phyloP scores from a whole-genome alignment of 345 rosid species.

The Brassica carinata region DNA sequence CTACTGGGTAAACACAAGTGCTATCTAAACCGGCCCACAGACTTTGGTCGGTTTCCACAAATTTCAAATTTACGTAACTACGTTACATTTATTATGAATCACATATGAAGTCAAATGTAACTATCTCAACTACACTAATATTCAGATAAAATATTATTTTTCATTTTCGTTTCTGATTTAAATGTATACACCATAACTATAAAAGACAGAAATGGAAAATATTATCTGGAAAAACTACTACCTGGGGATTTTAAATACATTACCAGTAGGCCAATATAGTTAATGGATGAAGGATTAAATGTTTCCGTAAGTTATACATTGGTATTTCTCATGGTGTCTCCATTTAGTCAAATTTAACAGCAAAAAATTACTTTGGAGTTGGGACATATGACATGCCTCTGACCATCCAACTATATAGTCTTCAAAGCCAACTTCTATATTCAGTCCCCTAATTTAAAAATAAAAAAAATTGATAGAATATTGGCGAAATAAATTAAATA shows the following conservation, averaged over 20 bases:
- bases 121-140: conserved; percentile 22
- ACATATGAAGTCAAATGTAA: conserved; percentile 28
- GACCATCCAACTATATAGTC: neutral
- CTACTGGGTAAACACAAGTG: neutral
- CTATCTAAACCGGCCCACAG: conserved; percentile 32
- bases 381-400: neutral
- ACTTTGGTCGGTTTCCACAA: conserved; percentile 40
- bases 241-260: neutral
- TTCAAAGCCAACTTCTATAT: neutral
- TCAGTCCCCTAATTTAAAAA: neutral
- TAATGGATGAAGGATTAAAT: neutral
- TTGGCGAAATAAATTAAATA: neutral
- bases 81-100: conserved; percentile 16
- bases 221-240: neutral
- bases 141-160: neutral
- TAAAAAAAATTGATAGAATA: neutral
- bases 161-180: neutral
- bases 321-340: neutral
- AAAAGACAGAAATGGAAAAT: neutral
- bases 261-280: neutral
- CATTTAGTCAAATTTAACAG: neutral
- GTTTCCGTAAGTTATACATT: neutral
- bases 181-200: neutral
- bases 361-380: neutral
- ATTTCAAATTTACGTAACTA: conserved; percentile 16